Evolutionary conservation across 2,329 filamentous ascomycete species (phyloP), one percentile per base, ranked within the genome.

Genomic region (Thermothelomyces thermophilus): DNA sequence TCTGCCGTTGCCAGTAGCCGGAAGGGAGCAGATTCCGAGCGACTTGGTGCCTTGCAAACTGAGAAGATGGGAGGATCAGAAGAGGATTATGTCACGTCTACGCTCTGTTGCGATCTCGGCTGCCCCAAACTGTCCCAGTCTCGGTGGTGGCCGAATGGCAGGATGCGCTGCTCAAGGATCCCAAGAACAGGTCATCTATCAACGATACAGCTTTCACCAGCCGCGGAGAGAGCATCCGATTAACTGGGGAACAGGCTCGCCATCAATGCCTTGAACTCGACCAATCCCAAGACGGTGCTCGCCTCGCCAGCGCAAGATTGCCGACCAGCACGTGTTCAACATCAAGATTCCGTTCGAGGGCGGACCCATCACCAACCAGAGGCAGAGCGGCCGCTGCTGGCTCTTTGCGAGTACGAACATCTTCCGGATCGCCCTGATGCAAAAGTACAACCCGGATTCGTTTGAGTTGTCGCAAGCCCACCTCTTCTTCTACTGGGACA

Each of bases 401-500:
- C 79, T 95, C 55, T 95, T 95, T 60, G 90, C 90, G 1, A 82
- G 86, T 4, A 93, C 87, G n/a, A 95, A 95, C 60, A 83, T 94
- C 49, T 93, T 95, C 70, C 84, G 90, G 24, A 78, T 95, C n/a
- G 85, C 88, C 1, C 74, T 95, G 20, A 45, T 45, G 42, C 42
- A 28, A 8, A 45, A 45, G 22, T 86, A 94, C 67, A 80, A 82
- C 56, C 77, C 95, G 17, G 78, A 83, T 41, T 74, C 78, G 46
- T 94, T 95, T 61, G 87, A 95, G 72, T 74, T 95, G n/a, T 90
- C 84, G 26, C 90, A 95, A 68, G 76, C 84, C 19, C 94, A 94
- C 62, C 76, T 95, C 3, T 95, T 91, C 71, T 95, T 89, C 75
- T n/a, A n/a, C n/a, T 94, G 86, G 84, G 90, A 95, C 67, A 95